Evolutionary conservation across 2,329 filamentous ascomycete genomes (phyloP).

Genomic region (Cercospora citrullina): DNA sequence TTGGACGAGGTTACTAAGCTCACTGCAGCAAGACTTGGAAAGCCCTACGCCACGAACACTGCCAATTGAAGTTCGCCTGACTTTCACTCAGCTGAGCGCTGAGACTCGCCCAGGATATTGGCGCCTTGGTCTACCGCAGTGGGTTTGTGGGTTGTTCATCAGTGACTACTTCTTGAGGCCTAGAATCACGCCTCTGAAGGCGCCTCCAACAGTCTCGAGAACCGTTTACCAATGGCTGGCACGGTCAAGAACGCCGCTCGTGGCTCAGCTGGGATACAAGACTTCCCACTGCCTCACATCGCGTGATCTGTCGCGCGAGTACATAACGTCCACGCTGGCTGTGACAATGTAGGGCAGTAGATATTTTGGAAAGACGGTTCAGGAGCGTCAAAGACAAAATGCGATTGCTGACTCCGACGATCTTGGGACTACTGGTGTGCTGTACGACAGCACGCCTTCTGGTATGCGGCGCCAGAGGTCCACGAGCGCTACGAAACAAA

Average conservation of each 20-base stretch:
- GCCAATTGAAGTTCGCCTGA: background rate
- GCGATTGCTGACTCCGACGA: background rate
- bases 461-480: background rate
- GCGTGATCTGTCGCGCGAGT: background rate
- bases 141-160: background rate
- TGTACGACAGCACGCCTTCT: background rate
- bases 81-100: background rate
- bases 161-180: background rate
- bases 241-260: background rate
- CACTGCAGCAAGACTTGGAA: background rate
- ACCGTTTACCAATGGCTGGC: background rate
- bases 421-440: background rate
- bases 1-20: background rate
- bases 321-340: background rate
- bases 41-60: background rate
- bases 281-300: background rate
- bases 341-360: background rate
- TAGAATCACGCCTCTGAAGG: background rate
- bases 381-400: background rate
- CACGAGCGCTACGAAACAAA: background rate
- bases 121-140: background rate
- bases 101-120: background rate
- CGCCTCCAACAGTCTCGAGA: background rate
- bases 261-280: background rate
- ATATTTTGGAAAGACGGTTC: background rate